Percentiles rank a stretch among this genome's conserved stretches.
Conservation (phyloP, 495 filamentous ascomycete species). For the Penicillium tannophilum region DNA sequence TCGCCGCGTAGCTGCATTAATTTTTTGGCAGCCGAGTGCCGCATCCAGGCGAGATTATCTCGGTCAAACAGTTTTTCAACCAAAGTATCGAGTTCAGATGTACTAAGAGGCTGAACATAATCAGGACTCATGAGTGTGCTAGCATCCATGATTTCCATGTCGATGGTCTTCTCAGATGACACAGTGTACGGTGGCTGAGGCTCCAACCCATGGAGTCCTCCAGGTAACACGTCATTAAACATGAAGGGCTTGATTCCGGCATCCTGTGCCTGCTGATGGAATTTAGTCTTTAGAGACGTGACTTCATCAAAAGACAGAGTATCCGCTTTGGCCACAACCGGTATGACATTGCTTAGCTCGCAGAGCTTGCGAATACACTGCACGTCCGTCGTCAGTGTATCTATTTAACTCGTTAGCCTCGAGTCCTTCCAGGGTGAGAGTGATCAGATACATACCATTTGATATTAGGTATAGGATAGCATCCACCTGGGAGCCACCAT, state of each 20-base stretch:
- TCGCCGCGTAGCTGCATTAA: conserved; percentile 66
- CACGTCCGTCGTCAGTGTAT: conserved; percentile 71
- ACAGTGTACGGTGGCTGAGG: conserved; percentile 67
- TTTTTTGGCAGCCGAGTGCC: conserved; percentile 85
- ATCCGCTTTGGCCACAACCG: conserved; percentile 81
- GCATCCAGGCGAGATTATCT: conserved; percentile 81
- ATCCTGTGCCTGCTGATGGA: conserved; percentile 56
- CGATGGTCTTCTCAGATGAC: conserved; percentile 74
- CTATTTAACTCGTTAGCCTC: conserved; percentile 39
- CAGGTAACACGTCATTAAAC: conserved; percentile 51
- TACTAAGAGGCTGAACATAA: conserved; percentile 81
- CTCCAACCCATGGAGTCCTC: conserved; percentile 29
- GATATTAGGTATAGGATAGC: conserved; percentile 80
- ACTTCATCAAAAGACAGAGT: conserved; percentile 62
- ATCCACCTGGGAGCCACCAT: conserved; percentile 88
- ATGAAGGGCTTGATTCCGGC: conserved; percentile 69
- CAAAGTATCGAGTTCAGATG: conserved; percentile 73
- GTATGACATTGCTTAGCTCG: conserved; percentile 83
- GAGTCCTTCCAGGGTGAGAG: not conserved
- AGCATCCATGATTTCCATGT: conserved; percentile 92
- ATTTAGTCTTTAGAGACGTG: conserved; percentile 56
- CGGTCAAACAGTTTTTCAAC: conserved; percentile 75
- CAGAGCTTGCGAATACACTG: conserved; percentile 75
- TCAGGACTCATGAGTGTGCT: conserved; percentile 92
- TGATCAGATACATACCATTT: conserved; percentile 52